A percentile compares a stretch with the other conserved stretches of the same genome.
phyloP scores from a whole-genome alignment of 441 rosid species.

The Pelargonium citronellum region DNA sequence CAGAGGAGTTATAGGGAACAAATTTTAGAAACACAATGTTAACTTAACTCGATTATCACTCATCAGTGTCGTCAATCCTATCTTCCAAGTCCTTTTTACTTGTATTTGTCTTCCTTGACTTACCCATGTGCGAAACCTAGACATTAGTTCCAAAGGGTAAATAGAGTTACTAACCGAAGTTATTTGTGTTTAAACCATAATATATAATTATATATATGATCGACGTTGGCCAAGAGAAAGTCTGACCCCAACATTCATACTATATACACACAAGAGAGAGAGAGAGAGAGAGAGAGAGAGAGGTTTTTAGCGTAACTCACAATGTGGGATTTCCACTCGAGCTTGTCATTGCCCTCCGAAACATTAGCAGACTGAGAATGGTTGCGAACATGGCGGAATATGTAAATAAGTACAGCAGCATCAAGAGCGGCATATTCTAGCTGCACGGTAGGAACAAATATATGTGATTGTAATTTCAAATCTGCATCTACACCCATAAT shows the following conservation, averaged over 20 bases:
- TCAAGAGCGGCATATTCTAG: constrained; percentile 91
- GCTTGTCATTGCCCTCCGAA: constrained; percentile 33
- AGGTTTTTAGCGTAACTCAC: constrained; percentile 39
- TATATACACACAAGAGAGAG: background rate
- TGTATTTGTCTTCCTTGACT: background rate
- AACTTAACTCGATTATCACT: background rate
- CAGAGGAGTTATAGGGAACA: background rate
- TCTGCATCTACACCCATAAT: no score
- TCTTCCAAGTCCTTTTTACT: background rate
- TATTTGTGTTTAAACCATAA: background rate
- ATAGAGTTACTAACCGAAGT: background rate
- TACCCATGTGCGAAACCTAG: constrained; percentile 4
- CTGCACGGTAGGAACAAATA: constrained; percentile 33
- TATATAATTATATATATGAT: background rate
- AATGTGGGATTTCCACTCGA: constrained; percentile 71
- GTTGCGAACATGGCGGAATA: constrained; percentile 45
- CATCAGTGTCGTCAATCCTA: background rate
- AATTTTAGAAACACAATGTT: no score
- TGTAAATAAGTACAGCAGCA: constrained; percentile 76
- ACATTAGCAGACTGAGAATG: constrained; percentile 37
- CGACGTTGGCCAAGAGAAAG: background rate
- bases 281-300: background rate
- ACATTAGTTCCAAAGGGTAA: background rate
- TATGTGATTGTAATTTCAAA: background rate
- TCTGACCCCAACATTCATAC: no score